Base-by-base conservation (phyloP, 345 rosid genomes). In the Brassica cretica region DNA sequence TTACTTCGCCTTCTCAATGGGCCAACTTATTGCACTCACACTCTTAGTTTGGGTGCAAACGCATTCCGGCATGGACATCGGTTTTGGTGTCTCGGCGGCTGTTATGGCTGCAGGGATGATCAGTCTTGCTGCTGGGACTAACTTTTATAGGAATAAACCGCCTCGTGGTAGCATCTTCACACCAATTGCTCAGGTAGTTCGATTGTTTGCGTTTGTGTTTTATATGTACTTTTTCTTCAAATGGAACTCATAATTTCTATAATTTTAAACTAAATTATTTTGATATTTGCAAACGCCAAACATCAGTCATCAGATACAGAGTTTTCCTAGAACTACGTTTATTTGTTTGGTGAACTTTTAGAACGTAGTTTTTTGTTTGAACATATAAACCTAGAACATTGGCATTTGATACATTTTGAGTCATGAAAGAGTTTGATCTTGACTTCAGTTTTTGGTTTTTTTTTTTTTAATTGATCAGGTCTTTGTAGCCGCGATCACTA, bases 1-100 rank as follows among this genome's bases (percentile, higher is more conserved):
- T 39, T 95, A 95, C 56, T 91, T 95, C 4, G 93, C 97, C 19
- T 94, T 94, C 84, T 92, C 94, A 56, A 74, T 85, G 73, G 98
- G 98, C 0, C 89, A 94, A 73, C 90, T 94, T 32, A 51, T 92
- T 32, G 98, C 98, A 67, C 86, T 94, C 6, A 92, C 98, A 0
- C 82, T 91, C 63, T 86, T 94, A 1, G 94, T 94, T 39, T 94
- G 98, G 98, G 88, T 94, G 59, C 98, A 94, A 72, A 94, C 97
- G 1, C 90, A 94, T 81, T 91, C 93, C 0, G 98, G 98, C 9
- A 94, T 94, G 98, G 95, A 91, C 73, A 83, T 90, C 1, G 98
- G 98, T 0, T 94, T 94, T 41, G 95, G 97, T 4, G 91, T 94
- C 81, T 94, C 98, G 0, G 98, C 97, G 0, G 92, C 95, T 27